Conservation (phyloP, 208 protist genomes). For the Porcisia hertigi region DNA sequence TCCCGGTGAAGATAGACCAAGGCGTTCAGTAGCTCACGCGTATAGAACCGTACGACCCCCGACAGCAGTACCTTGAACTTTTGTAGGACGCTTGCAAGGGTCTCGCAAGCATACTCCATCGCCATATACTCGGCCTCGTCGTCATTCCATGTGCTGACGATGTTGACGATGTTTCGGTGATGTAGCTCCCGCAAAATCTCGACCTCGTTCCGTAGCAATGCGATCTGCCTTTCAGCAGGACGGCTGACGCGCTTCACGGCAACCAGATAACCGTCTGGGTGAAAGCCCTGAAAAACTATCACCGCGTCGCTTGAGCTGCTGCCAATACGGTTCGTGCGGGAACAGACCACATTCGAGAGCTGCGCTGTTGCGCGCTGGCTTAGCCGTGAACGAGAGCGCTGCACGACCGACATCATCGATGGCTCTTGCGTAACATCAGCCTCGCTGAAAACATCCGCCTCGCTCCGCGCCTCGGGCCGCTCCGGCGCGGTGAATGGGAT, state of each 20-base stretch:
- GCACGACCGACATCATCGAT: slow-evolving; percentile 24
- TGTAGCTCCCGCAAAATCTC: slow-evolving; percentile 43
- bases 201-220: slow-evolving; percentile 53
- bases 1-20: slow-evolving; percentile 69
- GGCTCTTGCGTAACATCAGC: slow-evolving; percentile 16
- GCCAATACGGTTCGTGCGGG: slow-evolving; percentile 21
- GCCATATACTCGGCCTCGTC: slow-evolving; percentile 51
- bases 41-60: slow-evolving; percentile 50
- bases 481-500: background rate
- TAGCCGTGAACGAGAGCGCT: slow-evolving; percentile 20
- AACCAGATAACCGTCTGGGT: slow-evolving; percentile 51
- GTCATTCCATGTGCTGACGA: slow-evolving; percentile 48
- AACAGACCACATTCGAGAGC: slow-evolving; percentile 15
- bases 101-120: slow-evolving; percentile 75
- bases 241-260: slow-evolving; percentile 54
- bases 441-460: background rate
- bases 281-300: slow-evolving; percentile 26
- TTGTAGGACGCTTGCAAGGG: slow-evolving; percentile 50
- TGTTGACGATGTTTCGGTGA: slow-evolving; percentile 74
- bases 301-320: background rate
- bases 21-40: slow-evolving; percentile 53
- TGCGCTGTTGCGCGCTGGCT: slow-evolving; percentile 4
- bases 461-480: background rate
- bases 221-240: slow-evolving; percentile 24
- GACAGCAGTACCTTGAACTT: slow-evolving; percentile 48